phyloP scores from a whole-genome alignment of 257 asterid species.

The Solanum chiquidenum region DNA sequence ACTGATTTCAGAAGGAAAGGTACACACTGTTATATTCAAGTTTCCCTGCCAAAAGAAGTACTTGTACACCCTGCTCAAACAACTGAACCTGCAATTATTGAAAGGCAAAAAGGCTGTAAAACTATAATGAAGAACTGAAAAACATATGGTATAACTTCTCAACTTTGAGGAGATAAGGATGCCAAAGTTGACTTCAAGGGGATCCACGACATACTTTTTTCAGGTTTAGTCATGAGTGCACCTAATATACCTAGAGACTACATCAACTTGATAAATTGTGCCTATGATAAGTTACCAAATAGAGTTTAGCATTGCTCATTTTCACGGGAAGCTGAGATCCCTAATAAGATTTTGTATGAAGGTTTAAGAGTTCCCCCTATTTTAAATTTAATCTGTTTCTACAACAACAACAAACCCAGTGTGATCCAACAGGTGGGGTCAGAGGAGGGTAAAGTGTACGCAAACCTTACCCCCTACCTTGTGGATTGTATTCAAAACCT shows the following conservation, averaged over 20 bases:
- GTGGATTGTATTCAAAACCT: neutral
- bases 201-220: neutral
- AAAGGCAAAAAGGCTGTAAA: neutral
- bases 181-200: neutral
- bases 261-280: neutral
- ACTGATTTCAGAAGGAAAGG: neutral
- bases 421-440: neutral
- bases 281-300: neutral
- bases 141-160: neutral
- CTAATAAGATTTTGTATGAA: neutral
- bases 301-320: neutral
- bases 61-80: conserved; percentile 83
- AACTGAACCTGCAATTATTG: conserved; percentile 69
- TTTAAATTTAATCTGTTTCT: neutral
- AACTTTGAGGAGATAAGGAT: neutral
- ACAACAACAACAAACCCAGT: neutral
- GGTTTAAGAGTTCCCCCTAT: neutral
- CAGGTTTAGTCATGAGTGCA: neutral
- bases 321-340: neutral
- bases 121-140: neutral
- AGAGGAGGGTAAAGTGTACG: neutral
- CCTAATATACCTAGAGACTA: neutral
- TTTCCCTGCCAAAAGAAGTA: conserved; percentile 86
- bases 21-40: conserved; percentile 49
- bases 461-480: neutral